Evolutionary conservation across 23 red algal species (phyloP).

Genomic region (Gracilaria vermiculophylla): DNA sequence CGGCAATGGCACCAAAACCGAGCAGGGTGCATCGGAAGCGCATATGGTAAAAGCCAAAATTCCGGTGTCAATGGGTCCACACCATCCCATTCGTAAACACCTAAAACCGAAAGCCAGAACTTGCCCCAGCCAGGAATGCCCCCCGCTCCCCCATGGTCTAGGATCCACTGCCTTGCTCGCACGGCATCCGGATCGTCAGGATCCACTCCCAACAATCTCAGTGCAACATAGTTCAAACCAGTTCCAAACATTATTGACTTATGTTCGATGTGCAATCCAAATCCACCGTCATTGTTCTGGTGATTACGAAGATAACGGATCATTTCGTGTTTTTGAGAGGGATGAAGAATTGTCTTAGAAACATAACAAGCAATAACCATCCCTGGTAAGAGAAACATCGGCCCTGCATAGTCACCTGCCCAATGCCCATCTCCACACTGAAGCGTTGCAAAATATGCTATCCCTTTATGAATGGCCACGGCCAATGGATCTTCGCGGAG

Average conservation of each 20-base stretch:
- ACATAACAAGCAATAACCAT: constrained; percentile 89
- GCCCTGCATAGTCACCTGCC: constrained; percentile 98
- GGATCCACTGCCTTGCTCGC: constrained; percentile 78
- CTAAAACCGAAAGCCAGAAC: constrained; percentile 93
- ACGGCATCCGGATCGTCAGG: constrained; percentile 47
- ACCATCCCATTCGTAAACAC: constrained; percentile 87
- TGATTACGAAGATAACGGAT: constrained; percentile 84
- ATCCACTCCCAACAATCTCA: constrained; percentile 82
- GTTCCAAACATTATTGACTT: constrained; percentile 92
- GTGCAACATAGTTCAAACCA: constrained; percentile 84
- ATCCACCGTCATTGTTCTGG: constrained; percentile 92
- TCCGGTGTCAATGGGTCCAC: constrained; percentile 97
- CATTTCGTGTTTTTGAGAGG: constrained; percentile 66
- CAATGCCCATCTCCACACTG: constrained; percentile 95
- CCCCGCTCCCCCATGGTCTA: constrained; percentile 76
- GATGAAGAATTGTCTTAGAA: constrained; percentile 61
- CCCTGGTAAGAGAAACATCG: constrained; percentile 95
- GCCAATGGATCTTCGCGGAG: constrained; percentile 2
- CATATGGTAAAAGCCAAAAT: constrained; percentile 97
- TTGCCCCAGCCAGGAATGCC: constrained; percentile 96
- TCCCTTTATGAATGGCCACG: constrained; percentile 36
- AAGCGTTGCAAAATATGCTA: constrained; percentile 71
- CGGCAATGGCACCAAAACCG: constrained; percentile 97
- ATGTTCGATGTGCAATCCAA: constrained; percentile 95
- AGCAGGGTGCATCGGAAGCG: constrained; percentile 83